Evolutionary conservation across 108 stramenopile species (phyloP), one percentile per base, ranked within the genome.

Genomic region (Cyclotella atomus): DNA sequence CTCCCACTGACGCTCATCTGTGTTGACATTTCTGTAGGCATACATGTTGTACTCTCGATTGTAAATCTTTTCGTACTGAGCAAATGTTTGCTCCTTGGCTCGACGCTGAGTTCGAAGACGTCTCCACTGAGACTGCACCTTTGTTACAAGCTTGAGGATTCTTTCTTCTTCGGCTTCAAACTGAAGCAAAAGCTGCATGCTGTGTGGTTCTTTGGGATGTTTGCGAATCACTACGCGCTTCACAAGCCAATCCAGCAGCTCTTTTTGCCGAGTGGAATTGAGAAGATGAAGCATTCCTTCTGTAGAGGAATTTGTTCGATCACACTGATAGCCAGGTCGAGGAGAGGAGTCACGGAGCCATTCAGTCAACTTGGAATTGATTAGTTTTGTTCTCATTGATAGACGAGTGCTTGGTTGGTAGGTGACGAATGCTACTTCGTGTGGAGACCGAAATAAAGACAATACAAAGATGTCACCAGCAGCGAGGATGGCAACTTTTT

Each of bases 71-170:
- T 83, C 84, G 56, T 70, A 87, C 16, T 61, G 69, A 29, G 29
- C 41, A 35, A 54, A 46, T 14, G 70, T 66, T 44, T 72, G 44
- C 12, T 63, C 24, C 34, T 76, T 76, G 20, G 80, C 76, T 10
- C 21, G 44, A 3, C 63, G 63, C 38, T 53, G 61, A 35, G 83
- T 70, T 38, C 41, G 52, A 33, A 70, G 52, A 45, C 80, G 57
- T 46, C 83, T 81, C 83, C 83, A 84, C 23, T 79, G 75, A 45
- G 77, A 63, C 63, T 84, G 83, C 29, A 83, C 66, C 67, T 82
- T 82, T 36, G 57, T 68, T 0, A 77, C 76, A 17, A 73, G 66
- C 19, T 77, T 73, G 36, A 73, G 44, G 29, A 68, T 52, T 33
- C 65, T 56, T 54, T 82, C 81, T 47, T 70, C 81, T 67, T 82